Evolutionary conservation across 257 asterid genomes (phyloP), one percentile per base, ranked within the genome.

Genomic region (Solanum ossicruentum): DNA sequence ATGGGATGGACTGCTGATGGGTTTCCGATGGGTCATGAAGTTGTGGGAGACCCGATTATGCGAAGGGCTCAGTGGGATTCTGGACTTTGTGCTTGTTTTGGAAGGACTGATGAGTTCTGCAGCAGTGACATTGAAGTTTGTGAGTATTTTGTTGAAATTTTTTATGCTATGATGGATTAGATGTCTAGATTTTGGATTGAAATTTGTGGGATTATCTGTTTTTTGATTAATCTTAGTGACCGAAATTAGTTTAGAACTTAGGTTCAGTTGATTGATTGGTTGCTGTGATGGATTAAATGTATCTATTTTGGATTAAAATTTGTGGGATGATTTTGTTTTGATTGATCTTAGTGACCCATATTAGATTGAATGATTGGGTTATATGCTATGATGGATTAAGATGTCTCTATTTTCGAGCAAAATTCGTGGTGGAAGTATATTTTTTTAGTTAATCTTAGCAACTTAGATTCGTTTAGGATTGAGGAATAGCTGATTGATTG

Each of bases 1-100:
- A 82, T 88, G 56, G 95, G 93, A 3, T 93, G 95, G 98, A 90
- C 97, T 13, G 98, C 90, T 77, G 94, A 93, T 10, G 98, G 98
- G 54, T 67, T 95, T 63, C 98, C 98, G 21, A 52, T 90, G 80
- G 28, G 85, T 67, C 86, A 83, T 69, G 89, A 85, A 54, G 89
- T 87, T 58, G 87, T 92, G 82, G 91, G 92, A 75, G 92, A 90
- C 84, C 85, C 91, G 21, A 52, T 73, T 67, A 80, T 54, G 84
- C 69, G 83, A n/a, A 87, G 91, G 90, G 77, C 82, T 26, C 87
- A 86, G 15, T 90, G 93, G 93, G 89, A 90, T 80, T 84, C 90
- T 67, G 51, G 85, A 52, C 88, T 90, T 18, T 90, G 91, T 78
- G 87, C 91, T 83, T 91, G 83, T 49, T 88, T 90, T 85, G 90